Percentiles rank a stretch among this genome's conserved stretches.
Conservation (phyloP, 306 rosid genomes). For the Alnus rubra region DNA sequence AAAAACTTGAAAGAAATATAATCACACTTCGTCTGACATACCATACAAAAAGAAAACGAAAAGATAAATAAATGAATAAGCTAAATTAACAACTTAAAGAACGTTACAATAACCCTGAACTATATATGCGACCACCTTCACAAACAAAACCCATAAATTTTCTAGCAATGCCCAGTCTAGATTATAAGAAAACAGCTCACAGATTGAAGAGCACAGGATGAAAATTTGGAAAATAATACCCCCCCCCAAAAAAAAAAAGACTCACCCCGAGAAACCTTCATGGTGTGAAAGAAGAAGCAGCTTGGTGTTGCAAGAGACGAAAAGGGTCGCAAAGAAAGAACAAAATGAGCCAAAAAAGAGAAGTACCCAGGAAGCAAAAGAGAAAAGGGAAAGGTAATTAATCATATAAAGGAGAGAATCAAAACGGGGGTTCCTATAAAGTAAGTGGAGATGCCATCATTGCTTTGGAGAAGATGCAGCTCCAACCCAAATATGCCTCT, state of each 20-base stretch:
- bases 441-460: conserved; percentile 48
- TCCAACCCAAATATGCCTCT: neutral
- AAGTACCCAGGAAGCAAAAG: neutral
- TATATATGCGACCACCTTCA: too few relatives aligned
- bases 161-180: neutral
- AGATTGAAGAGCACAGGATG: neutral
- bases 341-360: neutral
- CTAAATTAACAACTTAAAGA: neutral
- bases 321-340: neutral
- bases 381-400: neutral
- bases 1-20: neutral
- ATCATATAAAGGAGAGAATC: neutral
- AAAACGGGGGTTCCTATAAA: neutral
- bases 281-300: conserved; percentile 18
- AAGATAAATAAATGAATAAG: neutral
- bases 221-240: neutral
- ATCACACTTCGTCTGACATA: neutral
- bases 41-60: neutral
- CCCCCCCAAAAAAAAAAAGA: neutral
- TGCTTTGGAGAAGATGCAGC: conserved; percentile 24
- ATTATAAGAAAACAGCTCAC: neutral
- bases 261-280: conserved; percentile 40
- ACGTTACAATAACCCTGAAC: neutral
- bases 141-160: neutral
- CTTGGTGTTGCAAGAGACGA: neutral